Percentiles rank a stretch among this genome's conserved stretches.
phyloP scores from a whole-genome alignment of 352 stramenopile species.

The Pelagophyceae sp. region DNA sequence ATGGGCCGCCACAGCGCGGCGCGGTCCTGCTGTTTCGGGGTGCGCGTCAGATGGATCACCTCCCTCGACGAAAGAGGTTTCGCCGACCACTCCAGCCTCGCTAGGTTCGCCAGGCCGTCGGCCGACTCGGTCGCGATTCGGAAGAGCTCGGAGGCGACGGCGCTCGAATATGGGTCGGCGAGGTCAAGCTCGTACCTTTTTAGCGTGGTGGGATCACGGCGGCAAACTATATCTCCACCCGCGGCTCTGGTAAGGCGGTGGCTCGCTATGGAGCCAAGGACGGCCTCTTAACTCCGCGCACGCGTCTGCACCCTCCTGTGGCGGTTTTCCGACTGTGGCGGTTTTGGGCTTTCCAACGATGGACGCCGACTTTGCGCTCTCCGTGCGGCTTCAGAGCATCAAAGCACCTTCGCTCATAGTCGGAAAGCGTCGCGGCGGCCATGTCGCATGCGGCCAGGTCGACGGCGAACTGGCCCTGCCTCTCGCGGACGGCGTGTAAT shows the following conservation, averaged over 20 bases:
- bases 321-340: too few species aligned
- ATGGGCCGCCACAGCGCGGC: neutral
- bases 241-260: too few species aligned
- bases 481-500: constrained; percentile 16
- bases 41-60: neutral
- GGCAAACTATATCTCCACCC: too few species aligned
- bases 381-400: constrained; percentile 58
- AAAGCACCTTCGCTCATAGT: constrained; percentile 47
- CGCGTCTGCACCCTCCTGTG: too few species aligned
- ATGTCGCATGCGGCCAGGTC: constrained; percentile 12
- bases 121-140: constrained; percentile 58
- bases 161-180: constrained; percentile 59
- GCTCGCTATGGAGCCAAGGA: too few species aligned
- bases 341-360: too few species aligned
- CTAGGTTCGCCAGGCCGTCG: constrained; percentile 40
- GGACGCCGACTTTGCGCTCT: too few species aligned
- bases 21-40: neutral
- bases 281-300: too few species aligned
- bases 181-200: constrained; percentile 61
- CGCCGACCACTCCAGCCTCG: neutral
- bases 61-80: neutral
- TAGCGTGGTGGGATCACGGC: too few species aligned
- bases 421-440: too few species aligned
- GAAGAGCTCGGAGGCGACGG: constrained; percentile 61
- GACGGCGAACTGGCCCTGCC: neutral